Conservation (phyloP, 768 basidiomycete genomes). For the Leccinum truebloodii region DNA sequence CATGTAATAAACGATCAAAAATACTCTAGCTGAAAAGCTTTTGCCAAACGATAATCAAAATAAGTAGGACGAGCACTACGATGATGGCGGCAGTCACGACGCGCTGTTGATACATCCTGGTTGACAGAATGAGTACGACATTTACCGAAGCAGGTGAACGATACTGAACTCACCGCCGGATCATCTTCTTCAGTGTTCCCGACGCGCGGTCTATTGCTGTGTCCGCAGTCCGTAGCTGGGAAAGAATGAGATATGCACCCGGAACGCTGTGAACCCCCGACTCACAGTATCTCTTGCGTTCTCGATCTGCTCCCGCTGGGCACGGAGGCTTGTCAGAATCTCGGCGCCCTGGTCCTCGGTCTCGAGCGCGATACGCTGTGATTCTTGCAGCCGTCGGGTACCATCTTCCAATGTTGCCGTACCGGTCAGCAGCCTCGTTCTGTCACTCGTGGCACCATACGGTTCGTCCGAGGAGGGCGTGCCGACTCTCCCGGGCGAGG, state of each 20-base stretch:
- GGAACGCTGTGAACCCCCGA: background rate
- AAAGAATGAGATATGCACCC: background rate
- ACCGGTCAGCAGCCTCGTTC: slow-evolving; percentile 78
- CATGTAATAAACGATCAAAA: slow-evolving; percentile 18
- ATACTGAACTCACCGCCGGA: slow-evolving; percentile 69
- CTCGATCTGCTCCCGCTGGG: slow-evolving; percentile 93
- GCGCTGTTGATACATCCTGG: slow-evolving; percentile 96
- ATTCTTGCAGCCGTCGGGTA: slow-evolving; percentile 80
- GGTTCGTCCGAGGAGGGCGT: slow-evolving; percentile 73
- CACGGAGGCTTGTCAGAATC: slow-evolving; percentile 80
- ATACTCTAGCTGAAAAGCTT: slow-evolving; percentile 54
- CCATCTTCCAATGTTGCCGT: slow-evolving; percentile 84
- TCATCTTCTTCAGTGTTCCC: slow-evolving; percentile 93
- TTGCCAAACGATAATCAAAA: slow-evolving; percentile 77
- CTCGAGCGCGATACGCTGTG: slow-evolving; percentile 90
- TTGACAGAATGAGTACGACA: slow-evolving; percentile 21
- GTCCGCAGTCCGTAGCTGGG: slow-evolving; percentile 83
- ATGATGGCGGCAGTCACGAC: slow-evolving; percentile 87
- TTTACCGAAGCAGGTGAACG: slow-evolving; percentile 7
- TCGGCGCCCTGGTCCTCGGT: slow-evolving; percentile 96
- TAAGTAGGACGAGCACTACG: slow-evolving; percentile 78
- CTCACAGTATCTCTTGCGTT: slow-evolving; percentile 87
- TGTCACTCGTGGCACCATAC: slow-evolving; percentile 67
- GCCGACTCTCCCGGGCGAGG: slow-evolving; percentile 40
- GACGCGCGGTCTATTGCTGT: slow-evolving; percentile 88